These are phyloP conservation scores for Lavandula angustifolia DNA, from an alignment of 257 asterid genomes.

Conservation along the genomic window DNA sequence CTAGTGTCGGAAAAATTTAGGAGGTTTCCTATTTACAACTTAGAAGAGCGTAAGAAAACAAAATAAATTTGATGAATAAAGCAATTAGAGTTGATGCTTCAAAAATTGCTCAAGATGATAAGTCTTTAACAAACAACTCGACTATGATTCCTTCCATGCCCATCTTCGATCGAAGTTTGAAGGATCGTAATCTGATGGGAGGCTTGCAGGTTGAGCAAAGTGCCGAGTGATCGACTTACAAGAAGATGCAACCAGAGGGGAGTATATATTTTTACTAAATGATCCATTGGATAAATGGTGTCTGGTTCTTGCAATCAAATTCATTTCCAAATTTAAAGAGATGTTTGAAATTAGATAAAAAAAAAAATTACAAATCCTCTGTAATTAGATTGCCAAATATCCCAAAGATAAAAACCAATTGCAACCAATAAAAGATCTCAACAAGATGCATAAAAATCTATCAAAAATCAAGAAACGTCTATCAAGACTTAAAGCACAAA, in stretches of 20 bases:
- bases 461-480: too few relatives aligned
- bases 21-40: too few relatives aligned
- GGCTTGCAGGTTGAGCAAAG: slow-evolving; percentile 68
- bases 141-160: too few relatives aligned
- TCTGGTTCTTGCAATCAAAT: slow-evolving; percentile 54
- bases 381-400: background rate
- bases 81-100: too few relatives aligned
- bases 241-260: slow-evolving; percentile 32
- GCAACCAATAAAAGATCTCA: background rate
- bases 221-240: slow-evolving; percentile 40
- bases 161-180: slow-evolving; percentile 71
- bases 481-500: background rate
- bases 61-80: too few relatives aligned
- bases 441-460: background rate
- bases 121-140: too few relatives aligned
- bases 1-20: too few relatives aligned
- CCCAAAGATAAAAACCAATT: background rate
- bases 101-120: too few relatives aligned
- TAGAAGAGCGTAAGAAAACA: too few relatives aligned
- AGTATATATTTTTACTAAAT: slow-evolving; percentile 30
- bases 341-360: slow-evolving; percentile 18
- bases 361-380: background rate
- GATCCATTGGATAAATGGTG: slow-evolving; percentile 45
- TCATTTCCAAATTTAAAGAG: slow-evolving; percentile 43
- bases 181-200: slow-evolving; percentile 85